phyloP scores from a whole-genome alignment of 371 early-diverging fungal species.

The Umbelopsis sp. region DNA sequence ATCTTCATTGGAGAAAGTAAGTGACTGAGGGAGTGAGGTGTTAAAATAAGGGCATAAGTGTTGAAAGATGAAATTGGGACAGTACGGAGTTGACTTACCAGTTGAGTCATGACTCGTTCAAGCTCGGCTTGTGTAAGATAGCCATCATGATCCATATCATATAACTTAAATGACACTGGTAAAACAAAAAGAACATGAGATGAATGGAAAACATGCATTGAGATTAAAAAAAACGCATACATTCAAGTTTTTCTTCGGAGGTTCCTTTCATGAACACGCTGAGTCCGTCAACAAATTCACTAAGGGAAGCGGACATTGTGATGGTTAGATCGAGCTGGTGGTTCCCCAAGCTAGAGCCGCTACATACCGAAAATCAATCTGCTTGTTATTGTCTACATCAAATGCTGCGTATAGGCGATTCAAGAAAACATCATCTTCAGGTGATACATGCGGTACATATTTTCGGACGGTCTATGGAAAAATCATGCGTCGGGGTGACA shows the following conservation, averaged over 20 bases:
- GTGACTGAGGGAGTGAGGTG: slow-evolving; percentile 36
- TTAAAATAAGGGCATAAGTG: background rate
- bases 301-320: slow-evolving; percentile 22
- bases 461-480: slow-evolving; percentile 42
- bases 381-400: slow-evolving; percentile 69
- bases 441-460: slow-evolving; percentile 54
- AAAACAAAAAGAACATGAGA: slow-evolving; percentile 1
- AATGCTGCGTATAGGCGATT: slow-evolving; percentile 83
- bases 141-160: slow-evolving; percentile 82
- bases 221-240: slow-evolving; percentile 47
- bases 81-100: slow-evolving; percentile 51
- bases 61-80: background rate
- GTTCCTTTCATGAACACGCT: slow-evolving; percentile 82
- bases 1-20: slow-evolving; percentile 74
- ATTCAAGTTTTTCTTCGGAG: slow-evolving; percentile 76
- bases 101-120: slow-evolving; percentile 71
- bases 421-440: slow-evolving; percentile 74
- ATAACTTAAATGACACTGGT: slow-evolving; percentile 80
- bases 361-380: slow-evolving; percentile 65
- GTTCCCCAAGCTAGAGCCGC: background rate
- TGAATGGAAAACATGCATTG: background rate
- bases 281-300: slow-evolving; percentile 79
- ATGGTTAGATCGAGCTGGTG: background rate
- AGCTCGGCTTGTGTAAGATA: slow-evolving; percentile 77
- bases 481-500: background rate